These are phyloP conservation scores for Pyrenophora seminiperda DNA, from an alignment of 2,329 filamentous ascomycete species.

Conservation along the genomic window DNA sequence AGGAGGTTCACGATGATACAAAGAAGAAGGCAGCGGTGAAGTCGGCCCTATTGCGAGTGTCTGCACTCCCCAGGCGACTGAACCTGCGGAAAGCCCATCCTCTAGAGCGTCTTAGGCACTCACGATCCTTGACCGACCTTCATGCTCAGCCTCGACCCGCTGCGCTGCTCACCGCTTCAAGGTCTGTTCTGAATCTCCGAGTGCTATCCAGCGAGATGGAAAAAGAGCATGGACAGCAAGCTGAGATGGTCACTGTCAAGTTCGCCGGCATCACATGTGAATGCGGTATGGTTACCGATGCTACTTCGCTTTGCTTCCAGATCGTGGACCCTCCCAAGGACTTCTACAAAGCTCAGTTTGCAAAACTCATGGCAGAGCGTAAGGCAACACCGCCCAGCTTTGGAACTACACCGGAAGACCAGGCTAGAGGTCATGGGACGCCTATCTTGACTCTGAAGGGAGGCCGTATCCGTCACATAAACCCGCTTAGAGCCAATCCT, in stretches of 20 bases:
- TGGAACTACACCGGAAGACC: conserved; percentile 18
- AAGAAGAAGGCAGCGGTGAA: conserved; percentile 16
- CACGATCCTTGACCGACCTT: conserved; percentile 20
- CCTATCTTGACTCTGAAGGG: conserved; percentile 19
- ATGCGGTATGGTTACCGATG: conserved; percentile 23
- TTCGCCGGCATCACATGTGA: conserved; percentile 30
- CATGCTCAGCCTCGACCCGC: not conserved
- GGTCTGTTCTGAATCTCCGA: conserved; percentile 17
- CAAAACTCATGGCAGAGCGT: not conserved
- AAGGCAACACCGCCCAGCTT: conserved; percentile 2
- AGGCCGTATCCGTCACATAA: conserved; percentile 15
- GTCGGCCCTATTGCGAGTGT: conserved; percentile 11
- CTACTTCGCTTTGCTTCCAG: conserved; percentile 30
- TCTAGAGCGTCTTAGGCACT: conserved; percentile 18
- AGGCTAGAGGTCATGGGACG: conserved; percentile 25
- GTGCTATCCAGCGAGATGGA: conserved; percentile 15
- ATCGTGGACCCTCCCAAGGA: conserved; percentile 16
- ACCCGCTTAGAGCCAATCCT: conserved; percentile 31
- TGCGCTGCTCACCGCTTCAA: conserved; percentile 1
- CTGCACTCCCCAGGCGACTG: conserved; percentile 20
- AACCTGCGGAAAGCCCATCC: conserved; percentile 5
- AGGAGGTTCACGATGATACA: conserved; percentile 6
- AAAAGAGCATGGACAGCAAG: conserved; percentile 24
- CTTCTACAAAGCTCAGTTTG: not conserved
- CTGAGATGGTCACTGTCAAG: conserved; percentile 20